phyloP scores from a whole-genome alignment of 495 filamentous ascomycete genomes.

The Cudoniella acicularis region DNA sequence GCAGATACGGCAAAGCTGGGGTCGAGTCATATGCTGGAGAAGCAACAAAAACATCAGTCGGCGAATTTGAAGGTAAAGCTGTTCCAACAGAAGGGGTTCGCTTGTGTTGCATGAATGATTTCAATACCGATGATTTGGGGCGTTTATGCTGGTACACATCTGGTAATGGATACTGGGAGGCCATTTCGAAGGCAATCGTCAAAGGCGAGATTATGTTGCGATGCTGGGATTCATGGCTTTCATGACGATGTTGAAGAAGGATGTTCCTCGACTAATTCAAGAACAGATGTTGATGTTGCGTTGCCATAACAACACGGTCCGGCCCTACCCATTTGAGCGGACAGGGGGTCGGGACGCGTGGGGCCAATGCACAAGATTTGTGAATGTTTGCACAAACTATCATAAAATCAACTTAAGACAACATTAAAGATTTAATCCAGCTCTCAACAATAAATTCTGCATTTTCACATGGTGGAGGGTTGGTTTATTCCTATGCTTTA shows the following conservation, averaged over 20 bases:
- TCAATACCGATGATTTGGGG: slow-evolving; percentile 55
- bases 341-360: no score
- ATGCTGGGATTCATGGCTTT: slow-evolving; percentile 6
- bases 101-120: slow-evolving; percentile 51
- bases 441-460: no score
- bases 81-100: slow-evolving; percentile 40
- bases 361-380: no score
- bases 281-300: not conserved
- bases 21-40: slow-evolving; percentile 18
- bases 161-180: slow-evolving; percentile 9
- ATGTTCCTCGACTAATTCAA: not conserved
- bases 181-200: slow-evolving; percentile 18
- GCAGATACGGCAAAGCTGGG: slow-evolving; percentile 24
- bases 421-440: no score
- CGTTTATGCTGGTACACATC: slow-evolving; percentile 23
- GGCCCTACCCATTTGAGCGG: not conserved
- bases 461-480: no score
- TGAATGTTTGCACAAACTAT: no score
- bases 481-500: no score
- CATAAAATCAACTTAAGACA: no score
- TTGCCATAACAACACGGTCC: not conserved
- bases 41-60: slow-evolving; percentile 19
- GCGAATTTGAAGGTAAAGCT: slow-evolving; percentile 18
- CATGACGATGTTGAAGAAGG: not conserved
- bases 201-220: slow-evolving; percentile 9